phyloP scores from a whole-genome alignment of 2,329 filamentous ascomycete genomes.

The Venturia asperata region DNA sequence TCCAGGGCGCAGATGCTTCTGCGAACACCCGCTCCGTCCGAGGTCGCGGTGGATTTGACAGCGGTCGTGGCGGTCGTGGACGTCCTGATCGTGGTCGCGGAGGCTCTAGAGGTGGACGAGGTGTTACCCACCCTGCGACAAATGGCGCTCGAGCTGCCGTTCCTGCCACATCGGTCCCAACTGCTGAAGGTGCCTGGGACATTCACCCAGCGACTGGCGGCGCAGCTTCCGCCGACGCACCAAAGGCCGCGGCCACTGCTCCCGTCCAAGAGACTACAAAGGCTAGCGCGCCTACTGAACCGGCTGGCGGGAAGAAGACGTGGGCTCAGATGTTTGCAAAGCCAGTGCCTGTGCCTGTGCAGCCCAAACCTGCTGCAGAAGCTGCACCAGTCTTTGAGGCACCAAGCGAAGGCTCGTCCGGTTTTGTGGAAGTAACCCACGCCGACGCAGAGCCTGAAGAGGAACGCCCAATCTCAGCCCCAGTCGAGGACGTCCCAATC shows the following conservation, averaged over 20 bases:
- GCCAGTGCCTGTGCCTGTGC: conserved; percentile 33
- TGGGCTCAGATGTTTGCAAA: conserved; percentile 49
- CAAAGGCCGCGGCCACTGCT: conserved; percentile 10
- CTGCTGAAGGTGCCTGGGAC: conserved; percentile 60
- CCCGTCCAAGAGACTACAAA: conserved; percentile 5
- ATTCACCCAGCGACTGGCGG: conserved; percentile 36
- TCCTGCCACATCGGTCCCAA: conserved; percentile 53
- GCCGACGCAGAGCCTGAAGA: conserved; percentile 36
- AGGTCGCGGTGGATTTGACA: conserved; percentile 53
- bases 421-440: conserved; percentile 29
- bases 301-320: conserved; percentile 35
- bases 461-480: conserved; percentile 23
- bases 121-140: conserved; percentile 51
- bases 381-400: conserved; percentile 33
- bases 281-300: conserved; percentile 20
- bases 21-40: conserved; percentile 26
- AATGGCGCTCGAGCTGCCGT: conserved; percentile 50
- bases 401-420: conserved; percentile 28
- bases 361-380: conserved; percentile 27
- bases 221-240: conserved; percentile 22
- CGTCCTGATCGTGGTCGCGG: conserved; percentile 51
- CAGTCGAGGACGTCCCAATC: conserved; percentile 23
- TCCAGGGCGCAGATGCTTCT: conserved; percentile 46
- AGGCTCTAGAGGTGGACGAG: conserved; percentile 51
- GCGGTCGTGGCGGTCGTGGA: conserved; percentile 55